Conservation (phyloP, 164 flowering plant species). For the Umbilicus rupestris region DNA sequence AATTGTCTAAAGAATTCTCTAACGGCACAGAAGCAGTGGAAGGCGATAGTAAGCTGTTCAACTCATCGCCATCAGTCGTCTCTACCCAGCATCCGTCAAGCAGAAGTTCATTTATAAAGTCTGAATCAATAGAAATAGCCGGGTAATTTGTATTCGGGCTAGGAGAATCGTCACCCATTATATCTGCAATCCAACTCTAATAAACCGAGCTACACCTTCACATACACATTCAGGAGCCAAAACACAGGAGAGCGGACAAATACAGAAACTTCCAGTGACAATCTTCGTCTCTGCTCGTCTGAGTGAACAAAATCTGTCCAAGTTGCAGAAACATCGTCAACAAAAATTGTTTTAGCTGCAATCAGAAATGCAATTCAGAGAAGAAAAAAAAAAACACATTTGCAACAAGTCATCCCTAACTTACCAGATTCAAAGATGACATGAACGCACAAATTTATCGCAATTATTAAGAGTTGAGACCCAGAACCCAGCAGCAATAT, state of each 20-base stretch:
- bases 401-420: not conserved
- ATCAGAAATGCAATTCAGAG: conserved; percentile 25
- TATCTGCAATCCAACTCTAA: conserved; percentile 11
- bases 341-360: conserved; percentile 21
- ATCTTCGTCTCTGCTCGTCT: conserved; percentile 18
- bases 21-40: conserved; percentile 14
- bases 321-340: conserved; percentile 26
- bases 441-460: not conserved
- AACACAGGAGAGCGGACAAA: conserved; percentile 23
- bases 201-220: conserved; percentile 18
- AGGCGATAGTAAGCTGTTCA: conserved; percentile 15
- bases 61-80: conserved; percentile 23
- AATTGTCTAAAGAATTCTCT: conserved; percentile 8
- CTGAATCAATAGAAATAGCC: conserved; percentile 24
- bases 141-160: conserved; percentile 15
- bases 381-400: conserved; percentile 7
- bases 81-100: conserved; percentile 47
- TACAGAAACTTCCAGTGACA: conserved; percentile 28
- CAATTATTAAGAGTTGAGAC: not conserved
- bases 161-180: conserved; percentile 29
- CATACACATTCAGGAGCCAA: conserved; percentile 20
- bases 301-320: conserved; percentile 20
- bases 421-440: not conserved
- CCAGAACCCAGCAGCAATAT: not conserved
- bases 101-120: conserved; percentile 39